phyloP scores from a whole-genome alignment of 2,329 filamentous ascomycete genomes.

The Alternaria triticimaculans region DNA sequence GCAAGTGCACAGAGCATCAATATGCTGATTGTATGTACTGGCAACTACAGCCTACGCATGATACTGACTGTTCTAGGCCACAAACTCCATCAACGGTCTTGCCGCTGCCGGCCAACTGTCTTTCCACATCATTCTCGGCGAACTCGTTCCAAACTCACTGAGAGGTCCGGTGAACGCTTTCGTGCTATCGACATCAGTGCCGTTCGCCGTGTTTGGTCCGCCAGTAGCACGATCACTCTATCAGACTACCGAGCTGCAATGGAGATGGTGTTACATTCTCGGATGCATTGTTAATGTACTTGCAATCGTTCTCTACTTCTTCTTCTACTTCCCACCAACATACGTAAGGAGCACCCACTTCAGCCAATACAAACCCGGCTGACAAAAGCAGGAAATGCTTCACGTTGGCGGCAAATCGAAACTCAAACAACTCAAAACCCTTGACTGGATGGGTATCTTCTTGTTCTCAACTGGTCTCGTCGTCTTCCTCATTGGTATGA shows the following conservation, averaged over 20 bases:
- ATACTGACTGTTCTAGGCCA: slow-evolving; percentile 21
- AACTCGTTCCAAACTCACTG: slow-evolving; percentile 45
- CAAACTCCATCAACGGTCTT: slow-evolving; percentile 46
- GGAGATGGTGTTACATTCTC: slow-evolving; percentile 43
- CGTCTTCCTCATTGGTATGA: slow-evolving; percentile 56
- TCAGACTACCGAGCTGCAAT: slow-evolving; percentile 38
- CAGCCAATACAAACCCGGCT: background rate
- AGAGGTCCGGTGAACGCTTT: slow-evolving; percentile 46
- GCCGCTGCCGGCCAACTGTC: slow-evolving; percentile 50
- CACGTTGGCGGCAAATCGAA: slow-evolving; percentile 44
- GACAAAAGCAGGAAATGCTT: slow-evolving; percentile 38
- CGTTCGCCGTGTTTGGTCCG: slow-evolving; percentile 42
- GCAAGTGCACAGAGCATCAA: slow-evolving; percentile 43
- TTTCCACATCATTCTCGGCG: slow-evolving; percentile 48
- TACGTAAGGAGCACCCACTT: slow-evolving; percentile 28
- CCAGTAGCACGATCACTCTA: slow-evolving; percentile 40
- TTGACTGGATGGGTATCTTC: slow-evolving; percentile 58
- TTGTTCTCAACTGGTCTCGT: slow-evolving; percentile 56
- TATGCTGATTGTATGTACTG: slow-evolving; percentile 33
- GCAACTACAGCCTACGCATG: background rate
- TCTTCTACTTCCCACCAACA: slow-evolving; percentile 47
- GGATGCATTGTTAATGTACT: slow-evolving; percentile 39
- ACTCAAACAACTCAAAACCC: slow-evolving; percentile 42
- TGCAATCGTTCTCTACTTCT: slow-evolving; percentile 39
- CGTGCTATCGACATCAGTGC: slow-evolving; percentile 37